phyloP scores from a whole-genome alignment of 176 grass and related monocot species.

The Areca catechu region DNA sequence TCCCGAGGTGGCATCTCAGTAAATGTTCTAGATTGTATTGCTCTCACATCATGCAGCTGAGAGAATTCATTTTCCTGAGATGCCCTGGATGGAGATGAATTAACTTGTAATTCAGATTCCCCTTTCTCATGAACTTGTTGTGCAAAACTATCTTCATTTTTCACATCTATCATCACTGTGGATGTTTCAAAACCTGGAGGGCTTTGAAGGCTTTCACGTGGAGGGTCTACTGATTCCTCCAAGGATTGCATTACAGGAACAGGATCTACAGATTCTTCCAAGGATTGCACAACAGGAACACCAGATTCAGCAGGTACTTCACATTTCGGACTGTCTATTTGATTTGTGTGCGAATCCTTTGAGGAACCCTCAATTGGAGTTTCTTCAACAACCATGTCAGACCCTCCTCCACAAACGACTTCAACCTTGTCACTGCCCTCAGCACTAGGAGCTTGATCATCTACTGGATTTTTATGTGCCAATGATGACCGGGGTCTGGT shows the following conservation, averaged over 20 bases:
- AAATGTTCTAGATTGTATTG: slow-evolving; percentile 29
- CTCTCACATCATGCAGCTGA: slow-evolving; percentile 24
- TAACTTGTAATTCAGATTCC: slow-evolving; percentile 31
- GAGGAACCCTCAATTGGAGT: slow-evolving; percentile 19
- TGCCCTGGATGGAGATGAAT: slow-evolving; percentile 17
- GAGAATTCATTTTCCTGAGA: slow-evolving; percentile 25
- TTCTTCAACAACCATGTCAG: slow-evolving; percentile 24
- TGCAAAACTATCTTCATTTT: slow-evolving; percentile 27
- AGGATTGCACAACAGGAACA: slow-evolving; percentile 9
- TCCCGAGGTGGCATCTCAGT: slow-evolving; percentile 35
- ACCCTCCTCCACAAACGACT: slow-evolving; percentile 25
- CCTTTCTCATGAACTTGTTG: slow-evolving; percentile 20
- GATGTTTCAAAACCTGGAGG: slow-evolving; percentile 33
- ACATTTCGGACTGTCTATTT: slow-evolving; percentile 20
- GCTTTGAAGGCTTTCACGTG: neutral
- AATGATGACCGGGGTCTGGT: slow-evolving; percentile 50
- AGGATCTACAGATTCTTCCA: too few species aligned
- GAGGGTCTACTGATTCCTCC: slow-evolving; percentile 19
- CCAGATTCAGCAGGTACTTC: slow-evolving; percentile 22
- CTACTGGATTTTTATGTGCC: slow-evolving; percentile 33
- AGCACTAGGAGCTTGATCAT: slow-evolving; percentile 12
- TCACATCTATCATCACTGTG: slow-evolving; percentile 11
- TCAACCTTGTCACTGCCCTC: slow-evolving; percentile 24
- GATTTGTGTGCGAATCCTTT: slow-evolving; percentile 20
- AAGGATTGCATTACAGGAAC: slow-evolving; percentile 15